Evolutionary conservation across 495 filamentous ascomycete genomes (phyloP).

Genomic region (Xylaria palmicola): DNA sequence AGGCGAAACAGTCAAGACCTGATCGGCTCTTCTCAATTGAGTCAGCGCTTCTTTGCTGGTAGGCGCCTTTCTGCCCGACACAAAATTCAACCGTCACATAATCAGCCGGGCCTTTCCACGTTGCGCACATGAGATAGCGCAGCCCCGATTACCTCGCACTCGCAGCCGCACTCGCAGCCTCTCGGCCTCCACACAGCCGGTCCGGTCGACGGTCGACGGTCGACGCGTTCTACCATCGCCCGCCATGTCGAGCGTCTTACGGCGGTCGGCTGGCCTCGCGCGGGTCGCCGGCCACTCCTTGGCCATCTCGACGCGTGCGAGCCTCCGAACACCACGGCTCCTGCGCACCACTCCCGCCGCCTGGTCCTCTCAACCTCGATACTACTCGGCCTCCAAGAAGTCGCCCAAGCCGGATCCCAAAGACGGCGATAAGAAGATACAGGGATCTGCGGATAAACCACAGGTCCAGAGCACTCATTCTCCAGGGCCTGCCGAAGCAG

Average conservation of each 20-base stretch:
- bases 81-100: background rate
- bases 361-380: conserved; percentile 49
- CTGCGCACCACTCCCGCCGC: conserved; percentile 44
- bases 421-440: background rate
- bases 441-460: conserved; percentile 14
- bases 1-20: conserved; percentile 6
- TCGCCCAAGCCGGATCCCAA: conserved; percentile 32
- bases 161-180: conserved; percentile 1
- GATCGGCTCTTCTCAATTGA: background rate
- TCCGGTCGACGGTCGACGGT: conserved; percentile 13
- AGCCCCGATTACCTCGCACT: background rate
- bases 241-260: conserved; percentile 65
- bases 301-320: conserved; percentile 44
- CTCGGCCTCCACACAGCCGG: conserved; percentile 14
- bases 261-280: conserved; percentile 64
- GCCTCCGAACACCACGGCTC: conserved; percentile 35
- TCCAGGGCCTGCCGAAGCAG: conserved; percentile 23
- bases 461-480: conserved; percentile 24
- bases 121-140: conserved; percentile 14
- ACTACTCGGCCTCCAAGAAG: conserved; percentile 58
- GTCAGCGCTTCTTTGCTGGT: background rate
- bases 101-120: background rate
- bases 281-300: conserved; percentile 57
- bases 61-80: background rate
- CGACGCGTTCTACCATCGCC: conserved; percentile 38